Conservation (phyloP, 2,329 filamentous ascomycete genomes). For the Diaporthe vexans region DNA sequence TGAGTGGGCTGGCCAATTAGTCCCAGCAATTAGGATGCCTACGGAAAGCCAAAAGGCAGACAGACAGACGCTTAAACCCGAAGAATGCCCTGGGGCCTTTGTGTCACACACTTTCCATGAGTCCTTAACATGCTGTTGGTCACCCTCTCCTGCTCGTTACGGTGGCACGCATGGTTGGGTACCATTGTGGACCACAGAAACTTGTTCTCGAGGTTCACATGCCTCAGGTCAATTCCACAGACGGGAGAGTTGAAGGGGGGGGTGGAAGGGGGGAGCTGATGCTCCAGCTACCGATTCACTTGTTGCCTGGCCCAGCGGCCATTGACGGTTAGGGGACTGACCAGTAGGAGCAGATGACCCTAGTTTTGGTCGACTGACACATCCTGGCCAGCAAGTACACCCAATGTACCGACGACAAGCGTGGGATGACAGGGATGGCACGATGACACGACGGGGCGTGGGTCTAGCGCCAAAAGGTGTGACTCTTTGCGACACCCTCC, state of each 20-base stretch:
- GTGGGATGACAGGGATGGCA: constrained; percentile 30
- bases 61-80: neutral
- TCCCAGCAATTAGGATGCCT: constrained; percentile 31
- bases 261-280: neutral
- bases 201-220: constrained; percentile 29
- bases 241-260: neutral
- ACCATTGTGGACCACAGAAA: constrained; percentile 18
- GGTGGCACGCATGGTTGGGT: constrained; percentile 18
- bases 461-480: constrained; percentile 30
- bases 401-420: constrained; percentile 24
- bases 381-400: constrained; percentile 33
- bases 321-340: constrained; percentile 3
- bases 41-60: constrained; percentile 1
- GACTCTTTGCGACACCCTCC: constrained; percentile 41
- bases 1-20: neutral
- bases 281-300: constrained; percentile 10
- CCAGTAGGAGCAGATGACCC: constrained; percentile 36
- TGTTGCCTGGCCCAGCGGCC: constrained; percentile 30
- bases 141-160: neutral
- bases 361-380: constrained; percentile 33
- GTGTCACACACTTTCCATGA: neutral
- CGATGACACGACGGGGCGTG: constrained; percentile 35
- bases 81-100: constrained; percentile 1
- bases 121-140: neutral
- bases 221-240: constrained; percentile 6